Base-by-base conservation (phyloP, 768 basidiomycete species). In the Xerocomellus intermedius region DNA sequence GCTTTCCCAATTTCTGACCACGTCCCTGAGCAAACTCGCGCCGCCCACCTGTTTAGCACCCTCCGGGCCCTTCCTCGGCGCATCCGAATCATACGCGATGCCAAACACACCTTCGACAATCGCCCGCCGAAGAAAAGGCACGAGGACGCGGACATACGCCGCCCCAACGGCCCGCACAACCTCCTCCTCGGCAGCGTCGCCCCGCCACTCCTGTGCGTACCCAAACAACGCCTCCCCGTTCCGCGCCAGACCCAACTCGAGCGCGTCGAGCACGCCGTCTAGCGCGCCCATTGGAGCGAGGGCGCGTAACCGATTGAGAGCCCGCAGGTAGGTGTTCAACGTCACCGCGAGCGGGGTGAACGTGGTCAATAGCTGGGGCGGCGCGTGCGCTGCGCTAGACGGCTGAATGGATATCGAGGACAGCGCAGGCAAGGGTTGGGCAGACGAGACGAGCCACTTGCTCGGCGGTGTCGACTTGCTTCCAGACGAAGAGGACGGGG, bases 221-320 rank as follows among this genome's bases (percentile, higher is more conserved):
- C 56, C 68, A 13, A 84, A 57, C 32, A 93, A 57, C 8, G 72
- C 71, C 10, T 72, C 64, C 6, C 81, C 82, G 5, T 75, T 72
- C 33, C 67, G 69, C 2, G 73, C 76, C 17, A 93, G 73, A 8
- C 79, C 73, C 4, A 63, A 68, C 46, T 87, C 85, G 22, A 91
- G 72, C n/a, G 75, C 71, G 1, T 61, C 61, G 2, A 75, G 64
- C 10, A 91, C 72, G n/a, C 79, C 75, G 1, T 64, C 61, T 43
- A 84, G 64, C n/a, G 88, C 76, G 12, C 75, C 76, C 13, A 82
- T 73, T 3, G 93, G 92, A 3, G 89, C 89, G 13, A 96, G 81
- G 12, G 93, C 76, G 4, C 95, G 86, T 21, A 98, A 74, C 3
- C 84, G 79, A 68, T 98, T 98, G 42, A 98, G 73, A 2, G 86